These are phyloP conservation scores for Backusella liffmaniae DNA, from an alignment of 192 early-diverging fungal species.

Conservation along the genomic window DNA sequence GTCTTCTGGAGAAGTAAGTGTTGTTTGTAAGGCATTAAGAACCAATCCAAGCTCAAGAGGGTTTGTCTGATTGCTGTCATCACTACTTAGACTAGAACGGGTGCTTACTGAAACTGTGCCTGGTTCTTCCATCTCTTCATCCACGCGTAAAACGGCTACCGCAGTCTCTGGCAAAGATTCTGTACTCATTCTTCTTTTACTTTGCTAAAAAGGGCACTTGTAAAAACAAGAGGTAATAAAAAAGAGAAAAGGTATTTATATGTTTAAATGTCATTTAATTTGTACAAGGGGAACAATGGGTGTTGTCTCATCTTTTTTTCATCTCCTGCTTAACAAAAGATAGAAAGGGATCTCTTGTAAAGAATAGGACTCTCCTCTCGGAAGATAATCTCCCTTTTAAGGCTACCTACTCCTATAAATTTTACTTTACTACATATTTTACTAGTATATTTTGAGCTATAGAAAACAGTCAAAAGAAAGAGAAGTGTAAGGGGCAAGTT, in stretches of 20 bases:
- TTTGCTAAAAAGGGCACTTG: not conserved
- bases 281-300: not conserved
- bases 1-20: not conserved
- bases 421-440: not conserved
- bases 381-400: not conserved
- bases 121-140: not conserved
- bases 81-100: constrained; percentile 11
- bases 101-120: not conserved
- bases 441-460: no score
- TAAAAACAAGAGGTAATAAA: not conserved
- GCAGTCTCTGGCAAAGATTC: not conserved
- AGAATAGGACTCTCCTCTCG: not conserved
- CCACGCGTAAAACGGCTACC: not conserved
- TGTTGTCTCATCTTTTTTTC: not conserved
- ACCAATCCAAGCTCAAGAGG: constrained; percentile 8
- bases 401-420: not conserved
- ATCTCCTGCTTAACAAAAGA: not conserved
- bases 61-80: not conserved
- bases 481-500: not conserved
- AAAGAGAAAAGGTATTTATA: not conserved
- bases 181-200: not conserved
- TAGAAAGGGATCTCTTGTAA: not conserved
- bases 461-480: no score
- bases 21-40: constrained; percentile 3
- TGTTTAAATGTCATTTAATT: not conserved